Base-by-base conservation (phyloP, 2,329 filamentous ascomycete genomes). In the Fusarium continuum region DNA sequence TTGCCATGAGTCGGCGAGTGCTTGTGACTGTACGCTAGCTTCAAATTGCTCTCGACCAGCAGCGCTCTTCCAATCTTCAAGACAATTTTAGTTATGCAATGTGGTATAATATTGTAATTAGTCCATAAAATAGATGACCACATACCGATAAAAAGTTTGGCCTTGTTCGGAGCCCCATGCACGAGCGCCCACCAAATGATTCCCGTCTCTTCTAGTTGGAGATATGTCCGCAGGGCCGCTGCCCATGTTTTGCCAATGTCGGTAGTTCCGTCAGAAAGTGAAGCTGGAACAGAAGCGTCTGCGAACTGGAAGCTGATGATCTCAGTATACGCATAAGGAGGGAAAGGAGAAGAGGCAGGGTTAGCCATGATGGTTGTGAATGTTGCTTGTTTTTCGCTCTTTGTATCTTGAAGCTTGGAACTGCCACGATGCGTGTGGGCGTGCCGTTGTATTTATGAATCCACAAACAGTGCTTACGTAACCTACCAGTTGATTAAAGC, bases 61-160 rank as follows among this genome's bases (percentile, higher is more conserved):
- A 5, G 17, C 26, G 4, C 32, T 35, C n/a, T 59, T 59, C 55
- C 55, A 59, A 29, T 59, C 44, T 59, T 31, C 5, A 7, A 10
- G n/a, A n/a, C n/a, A 43, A 19, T 29, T 14, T 29, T 29, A 1
- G 31, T 32, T 17, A 32, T 3, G 26, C 26, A 11, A 28, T 13
- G 2, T 28, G 13, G n/a, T n/a, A n/a, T n/a, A n/a, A n/a, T n/a
- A n/a, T n/a, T n/a, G n/a, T n/a, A n/a, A n/a, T n/a, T n/a, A n/a
- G n/a, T n/a, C n/a, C n/a, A n/a, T n/a, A n/a, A n/a, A n/a, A n/a
- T n/a, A n/a, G n/a, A n/a, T n/a, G n/a, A n/a, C n/a, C 14, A 34
- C 36, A n/a, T 20, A 59, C 55, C 55, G 7, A 59, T 36, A 29
- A 61, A 44, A 4, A 61, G 34, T 25, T 61, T 52, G 11, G 59